Evolutionary conservation across 2,329 filamentous ascomycete species (phyloP), one percentile per base, ranked within the genome.

Genomic region (Simplicillium sp.): DNA sequence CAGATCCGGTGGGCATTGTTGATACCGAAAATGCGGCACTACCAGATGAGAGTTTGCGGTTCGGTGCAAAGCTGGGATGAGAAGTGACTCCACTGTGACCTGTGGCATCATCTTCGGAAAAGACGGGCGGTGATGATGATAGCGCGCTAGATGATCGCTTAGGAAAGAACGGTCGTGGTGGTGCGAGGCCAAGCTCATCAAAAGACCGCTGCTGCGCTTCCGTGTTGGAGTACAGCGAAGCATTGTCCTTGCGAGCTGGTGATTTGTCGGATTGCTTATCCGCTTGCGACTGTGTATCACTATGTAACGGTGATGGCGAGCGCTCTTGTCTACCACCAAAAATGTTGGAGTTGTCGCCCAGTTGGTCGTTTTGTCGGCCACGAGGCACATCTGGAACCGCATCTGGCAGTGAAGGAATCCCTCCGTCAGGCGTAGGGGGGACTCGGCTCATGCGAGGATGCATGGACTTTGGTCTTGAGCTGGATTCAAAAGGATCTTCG

Each of bases 31-130:
- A 62, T 13, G 68, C 64, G 38, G 68, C 67, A 43, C 72, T 89
- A 49, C 82, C 82, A 13, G 77, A 75, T 1, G 89, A 95, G 38
- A 88, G 66, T 55, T 92, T 92, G 34, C 88, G 77, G n/a, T 33
- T 13, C 15, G 15, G 5, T 6, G 76, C 68, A 20, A 79, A 73
- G 7, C 83, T 78, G 37, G 87, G 86, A 39, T 73, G 66, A 31
- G 73, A 64, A 1, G 73, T 77, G 13, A 62, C 61, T 43, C 64
- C 61, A 54, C 81, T 68, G 36, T 71, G 73, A 44, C 59, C 63
- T 13, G 71, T 64, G 36, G 70, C 71, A 40, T 90, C 86, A 41
- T 87, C 84, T 38, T 89, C 85, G 2, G 77, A 81, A 20, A 77
- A 79, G 42, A 84, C 73, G 8, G 73, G 62, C 12, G 82, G 77